A percentile compares a stretch with the other conserved stretches of the same genome.
These are phyloP conservation scores for Hyphodiscus sp. DNA, from an alignment of 2,329 filamentous ascomycete species.

Conservation along the genomic window DNA sequence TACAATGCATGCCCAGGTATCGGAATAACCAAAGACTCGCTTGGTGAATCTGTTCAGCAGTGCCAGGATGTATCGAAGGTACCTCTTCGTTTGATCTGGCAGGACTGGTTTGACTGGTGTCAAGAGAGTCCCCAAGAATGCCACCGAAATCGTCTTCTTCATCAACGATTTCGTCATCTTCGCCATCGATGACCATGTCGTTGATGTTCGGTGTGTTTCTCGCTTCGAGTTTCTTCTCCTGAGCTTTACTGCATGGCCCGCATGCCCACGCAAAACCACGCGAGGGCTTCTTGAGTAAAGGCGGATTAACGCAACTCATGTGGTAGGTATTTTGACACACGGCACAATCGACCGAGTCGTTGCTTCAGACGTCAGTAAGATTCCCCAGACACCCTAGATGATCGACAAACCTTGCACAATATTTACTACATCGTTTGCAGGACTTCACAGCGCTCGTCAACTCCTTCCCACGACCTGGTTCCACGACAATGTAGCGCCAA, in stretches of 20 bases:
- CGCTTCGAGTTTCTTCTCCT: slow-evolving; percentile 86
- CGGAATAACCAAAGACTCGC: slow-evolving; percentile 94
- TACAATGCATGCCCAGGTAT: slow-evolving; percentile 92
- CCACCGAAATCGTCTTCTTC: slow-evolving; percentile 67
- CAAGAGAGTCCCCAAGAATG: slow-evolving; percentile 41
- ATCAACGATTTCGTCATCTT: slow-evolving; percentile 56
- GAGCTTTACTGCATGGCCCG: slow-evolving; percentile 90
- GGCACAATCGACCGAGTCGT: slow-evolving; percentile 94
- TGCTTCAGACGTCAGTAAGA: slow-evolving; percentile 41
- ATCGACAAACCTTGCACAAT: slow-evolving; percentile 75
- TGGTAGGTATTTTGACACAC: slow-evolving; percentile 94
- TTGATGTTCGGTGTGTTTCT: slow-evolving; percentile 73
- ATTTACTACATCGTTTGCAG: slow-evolving; percentile 87
- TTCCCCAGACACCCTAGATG: neutral
- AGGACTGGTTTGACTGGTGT: slow-evolving; percentile 59
- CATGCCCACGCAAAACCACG: slow-evolving; percentile 98
- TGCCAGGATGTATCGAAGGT: slow-evolving; percentile 50
- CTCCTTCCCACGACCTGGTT: slow-evolving; percentile 89
- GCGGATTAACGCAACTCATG: slow-evolving; percentile 94
- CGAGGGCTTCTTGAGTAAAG: slow-evolving; percentile 89
- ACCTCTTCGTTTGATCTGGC: slow-evolving; percentile 51
- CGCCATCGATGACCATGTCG: slow-evolving; percentile 57
- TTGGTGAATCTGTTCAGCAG: slow-evolving; percentile 83
- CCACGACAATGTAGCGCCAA: slow-evolving; percentile 94
- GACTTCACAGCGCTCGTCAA: slow-evolving; percentile 92